Evolutionary conservation across 371 early-diverging fungal genomes (phyloP), one percentile per base, ranked within the genome.

Genomic region (Mucor ambiguus): DNA sequence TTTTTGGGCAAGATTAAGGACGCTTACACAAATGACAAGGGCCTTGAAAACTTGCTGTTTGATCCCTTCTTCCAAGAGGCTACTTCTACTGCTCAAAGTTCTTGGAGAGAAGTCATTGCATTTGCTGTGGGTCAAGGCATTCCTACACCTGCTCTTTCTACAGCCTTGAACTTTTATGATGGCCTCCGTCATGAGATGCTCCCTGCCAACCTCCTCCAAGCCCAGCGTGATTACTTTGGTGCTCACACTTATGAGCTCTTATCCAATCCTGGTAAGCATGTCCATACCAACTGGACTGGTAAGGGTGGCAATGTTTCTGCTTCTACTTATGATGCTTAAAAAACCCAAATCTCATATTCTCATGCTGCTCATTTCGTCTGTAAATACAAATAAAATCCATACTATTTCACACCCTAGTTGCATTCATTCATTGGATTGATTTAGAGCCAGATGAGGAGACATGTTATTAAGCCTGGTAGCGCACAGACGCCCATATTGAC

Each of bases 181-280:
- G 98, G 98, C 58, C 95, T 97, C 85, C 91, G 97, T 74, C 86
- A 90, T 67, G 93, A 88, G 54, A 83, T 86, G 24, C 85, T 96
- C 28, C 95, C 97, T 41, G 99, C 99, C 69, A 98, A 96, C 92
- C 83, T 99, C 75, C 85, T 99, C 57, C 99, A 99, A 86, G 92
- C 91, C 56, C 94, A 97, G 87, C 92, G 99, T 82, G 99, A 99
- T 81, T 98, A 95, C 92, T 99, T 99, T 87, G 99, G 90, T 73
- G 97, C 97, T 26, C 99, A 99, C 89, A 96, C 96, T 58, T 97
- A 94, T 83, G 94, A 95, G 78, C 85, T 89, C 38, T 85, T 93
- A 75, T 88, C 79, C 70, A 80, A 82, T 70, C 94, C 93, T 24
- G 96, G 94, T 66, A 81, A 69, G 54, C 92, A 80, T 76, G 77